Conservation (phyloP, 2,329 filamentous ascomycete genomes). For the Cucurbitaria berberidis region DNA sequence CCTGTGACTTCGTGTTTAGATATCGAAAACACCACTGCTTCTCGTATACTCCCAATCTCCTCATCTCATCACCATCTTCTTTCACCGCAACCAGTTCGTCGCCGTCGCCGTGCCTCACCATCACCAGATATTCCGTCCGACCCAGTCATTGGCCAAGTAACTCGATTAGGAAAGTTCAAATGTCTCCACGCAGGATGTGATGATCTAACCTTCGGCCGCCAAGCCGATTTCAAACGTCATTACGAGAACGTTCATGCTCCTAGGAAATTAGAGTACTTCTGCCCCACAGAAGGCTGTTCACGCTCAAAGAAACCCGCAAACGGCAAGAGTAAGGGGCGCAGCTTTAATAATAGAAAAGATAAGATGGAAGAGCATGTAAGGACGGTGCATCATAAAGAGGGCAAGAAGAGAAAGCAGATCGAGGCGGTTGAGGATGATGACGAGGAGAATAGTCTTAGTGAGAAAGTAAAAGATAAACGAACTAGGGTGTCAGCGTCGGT, state of each 20-base stretch:
- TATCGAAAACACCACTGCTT: not conserved
- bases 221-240: constrained; percentile 43
- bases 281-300: constrained; percentile 23
- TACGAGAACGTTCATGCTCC: constrained; percentile 26
- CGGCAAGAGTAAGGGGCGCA: constrained; percentile 28
- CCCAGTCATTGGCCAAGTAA: constrained; percentile 32
- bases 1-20: not conserved
- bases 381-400: constrained; percentile 26
- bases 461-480: not conserved
- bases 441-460: not conserved
- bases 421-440: not conserved
- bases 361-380: constrained; percentile 39
- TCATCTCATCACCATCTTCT: not conserved
- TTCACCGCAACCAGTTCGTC: not conserved
- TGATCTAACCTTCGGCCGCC: constrained; percentile 32
- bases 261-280: constrained; percentile 28
- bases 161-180: constrained; percentile 30
- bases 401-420: constrained; percentile 8
- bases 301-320: constrained; percentile 21
- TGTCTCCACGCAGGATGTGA: constrained; percentile 27
- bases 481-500: not conserved
- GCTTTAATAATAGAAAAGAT: constrained; percentile 38
- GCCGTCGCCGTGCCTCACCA: not conserved
- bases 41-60: not conserved
- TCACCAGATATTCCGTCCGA: constrained; percentile 2